Conservation (phyloP, 805 yeast species). For the Scheffersomyces amazonensis region DNA sequence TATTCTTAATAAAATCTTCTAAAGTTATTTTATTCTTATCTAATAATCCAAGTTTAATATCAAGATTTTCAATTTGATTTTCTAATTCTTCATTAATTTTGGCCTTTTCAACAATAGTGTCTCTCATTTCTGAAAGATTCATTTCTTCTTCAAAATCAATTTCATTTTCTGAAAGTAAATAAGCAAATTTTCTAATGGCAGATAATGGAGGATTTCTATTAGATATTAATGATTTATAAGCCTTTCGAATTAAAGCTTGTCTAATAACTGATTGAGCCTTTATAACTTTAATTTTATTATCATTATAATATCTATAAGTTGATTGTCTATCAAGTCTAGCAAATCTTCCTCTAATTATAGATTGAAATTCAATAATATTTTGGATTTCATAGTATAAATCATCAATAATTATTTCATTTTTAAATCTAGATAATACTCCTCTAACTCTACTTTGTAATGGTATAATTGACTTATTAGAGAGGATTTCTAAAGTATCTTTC, state of each 20-base stretch:
- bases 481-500: slow-evolving; percentile 12
- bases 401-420: slow-evolving; percentile 51
- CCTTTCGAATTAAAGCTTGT: slow-evolving; percentile 62
- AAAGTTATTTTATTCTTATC: slow-evolving; percentile 77
- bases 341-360: slow-evolving; percentile 47
- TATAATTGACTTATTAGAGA: slow-evolving; percentile 24
- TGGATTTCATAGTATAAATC: slow-evolving; percentile 46
- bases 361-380: slow-evolving; percentile 48
- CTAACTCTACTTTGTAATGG: slow-evolving; percentile 57
- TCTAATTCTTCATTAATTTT: slow-evolving; percentile 69
- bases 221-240: slow-evolving; percentile 69
- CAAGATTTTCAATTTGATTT: slow-evolving; percentile 69
- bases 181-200: slow-evolving; percentile 74
- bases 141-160: slow-evolving; percentile 75
- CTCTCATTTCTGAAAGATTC: slow-evolving; percentile 62
- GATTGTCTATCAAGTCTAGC: slow-evolving; percentile 35
- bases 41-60: slow-evolving; percentile 72
- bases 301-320: slow-evolving; percentile 46
- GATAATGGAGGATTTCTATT: slow-evolving; percentile 75
- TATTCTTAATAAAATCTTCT: slow-evolving; percentile 60
- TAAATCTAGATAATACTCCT: slow-evolving; percentile 61
- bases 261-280: slow-evolving; percentile 73
- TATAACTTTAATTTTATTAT: slow-evolving; percentile 57
- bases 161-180: slow-evolving; percentile 68
- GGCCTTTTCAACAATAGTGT: slow-evolving; percentile 67